phyloP scores from a whole-genome alignment of 306 rosid genomes.

The Echinosophora koreensis region DNA sequence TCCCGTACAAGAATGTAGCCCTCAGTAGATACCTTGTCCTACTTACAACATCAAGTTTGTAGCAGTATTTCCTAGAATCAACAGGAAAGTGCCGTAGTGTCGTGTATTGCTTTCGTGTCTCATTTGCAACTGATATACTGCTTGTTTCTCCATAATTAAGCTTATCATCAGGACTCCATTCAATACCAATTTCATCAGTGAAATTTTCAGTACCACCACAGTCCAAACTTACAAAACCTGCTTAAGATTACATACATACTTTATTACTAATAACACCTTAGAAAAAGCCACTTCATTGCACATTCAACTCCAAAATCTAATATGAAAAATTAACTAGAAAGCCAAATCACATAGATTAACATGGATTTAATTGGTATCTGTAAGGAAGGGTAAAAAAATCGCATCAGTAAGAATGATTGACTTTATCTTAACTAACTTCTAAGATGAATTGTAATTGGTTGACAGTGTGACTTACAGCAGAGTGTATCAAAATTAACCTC shows the following conservation, averaged over 20 bases:
- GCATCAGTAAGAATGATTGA: no score
- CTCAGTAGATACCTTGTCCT: constrained; percentile 91
- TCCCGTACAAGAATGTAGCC: constrained; percentile 93
- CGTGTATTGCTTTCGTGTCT: constrained; percentile 76
- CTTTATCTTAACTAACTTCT: no score
- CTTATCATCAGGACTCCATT: constrained; percentile 76
- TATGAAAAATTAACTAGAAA: constrained; percentile 12
- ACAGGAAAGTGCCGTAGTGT: constrained; percentile 86
- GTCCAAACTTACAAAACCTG: constrained; percentile 94
- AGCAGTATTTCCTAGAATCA: constrained; percentile 92
- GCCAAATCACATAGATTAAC: constrained; percentile 12
- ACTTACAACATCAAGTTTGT: constrained; percentile 72
- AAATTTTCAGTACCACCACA: constrained; percentile 83
- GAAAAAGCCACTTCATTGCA: constrained; percentile 8
- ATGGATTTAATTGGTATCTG: no score
- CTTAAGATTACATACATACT: constrained; percentile 34
- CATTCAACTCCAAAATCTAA: constrained; percentile 21
- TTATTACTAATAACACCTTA: constrained; percentile 12
- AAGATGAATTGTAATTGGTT: no score
- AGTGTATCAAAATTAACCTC: no score
- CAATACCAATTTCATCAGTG: constrained; percentile 82
- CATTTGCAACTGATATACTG: constrained; percentile 68
- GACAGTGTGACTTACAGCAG: no score
- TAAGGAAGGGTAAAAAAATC: no score
- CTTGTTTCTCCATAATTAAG: constrained; percentile 66